Base-by-base conservation (phyloP, 2,329 filamentous ascomycete species). In the Penicillium sp. region DNA sequence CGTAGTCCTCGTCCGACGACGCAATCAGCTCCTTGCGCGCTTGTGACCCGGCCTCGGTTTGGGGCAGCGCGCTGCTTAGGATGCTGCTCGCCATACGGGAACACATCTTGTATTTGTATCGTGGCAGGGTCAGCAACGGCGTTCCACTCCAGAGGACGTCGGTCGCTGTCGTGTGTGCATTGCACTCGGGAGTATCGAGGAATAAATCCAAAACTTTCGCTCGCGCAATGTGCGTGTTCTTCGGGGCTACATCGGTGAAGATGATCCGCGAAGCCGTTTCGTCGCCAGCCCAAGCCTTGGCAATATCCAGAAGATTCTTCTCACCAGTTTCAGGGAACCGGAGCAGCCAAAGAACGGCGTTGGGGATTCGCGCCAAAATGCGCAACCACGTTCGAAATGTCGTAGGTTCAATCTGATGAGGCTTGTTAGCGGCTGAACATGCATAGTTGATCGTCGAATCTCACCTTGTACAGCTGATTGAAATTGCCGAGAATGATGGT, bases 61-160 rank as follows among this genome's bases (percentile, higher is more conserved):
- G 87, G 0, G 94, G 94, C 3, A 99, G 76, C 0, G 94, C 94
- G 15, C 94, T 94, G 59, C 85, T 89, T 28, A 99, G 80, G 51
- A 99, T 97, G 10, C 90, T 96, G 6, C 94, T 92, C 6, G 93
- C 94, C 88, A 99, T 99, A 49, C 94, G 88, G 41, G 90, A 95
- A 73, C 94, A 99, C 94, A 99, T 99, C 74, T 99, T 99, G 75
- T 96, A 96, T 46, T 88, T 84, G 71, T 97, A 96, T 33, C 94
- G 84, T 10, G 94, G 92, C 28, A 94, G 79, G 0, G 94, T 99
- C 26, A 99, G 79, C 21, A 99, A 77, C 5, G 94, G 94, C 0
- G 94, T 97, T 62, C 92, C 95, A 47, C 89, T 95, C 94, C 94
- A 99, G 6, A 99, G 79, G 1, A 97, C 88, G 66, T 99, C 94